Conservation (phyloP, 1,284 basidiomycete species). For the Pterula multifida region DNA sequence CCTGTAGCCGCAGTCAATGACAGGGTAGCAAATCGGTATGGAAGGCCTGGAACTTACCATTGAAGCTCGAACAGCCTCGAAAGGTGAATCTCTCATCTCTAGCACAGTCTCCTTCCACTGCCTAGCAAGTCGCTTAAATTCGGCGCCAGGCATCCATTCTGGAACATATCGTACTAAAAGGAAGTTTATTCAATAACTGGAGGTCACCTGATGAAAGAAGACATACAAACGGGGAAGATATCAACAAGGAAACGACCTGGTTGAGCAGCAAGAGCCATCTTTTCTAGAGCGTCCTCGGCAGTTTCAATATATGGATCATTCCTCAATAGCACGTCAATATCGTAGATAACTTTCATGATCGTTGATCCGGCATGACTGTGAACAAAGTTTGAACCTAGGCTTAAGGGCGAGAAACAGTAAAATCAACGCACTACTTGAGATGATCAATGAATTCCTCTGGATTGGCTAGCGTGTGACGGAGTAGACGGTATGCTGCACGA, state of each 20-base stretch:
- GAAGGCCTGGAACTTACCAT: conserved; percentile 1
- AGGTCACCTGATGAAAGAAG: neutral
- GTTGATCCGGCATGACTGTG: conserved; percentile 27
- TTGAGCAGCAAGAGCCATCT: conserved; percentile 17
- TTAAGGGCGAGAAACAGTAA: neutral
- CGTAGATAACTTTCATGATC: conserved; percentile 22
- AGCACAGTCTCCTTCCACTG: conserved; percentile 18
- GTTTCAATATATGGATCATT: conserved; percentile 21
- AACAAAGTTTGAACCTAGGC: conserved; percentile 1
- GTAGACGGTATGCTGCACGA: conserved; percentile 25
- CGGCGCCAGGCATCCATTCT: conserved; percentile 20
- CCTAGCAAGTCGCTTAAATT: conserved; percentile 18
- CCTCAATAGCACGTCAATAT: conserved; percentile 11
- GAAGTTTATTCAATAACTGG: neutral
- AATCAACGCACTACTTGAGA: conserved; percentile 26
- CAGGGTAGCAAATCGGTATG: too few relatives aligned
- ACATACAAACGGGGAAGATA: conserved; percentile 17
- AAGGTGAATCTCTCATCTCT: conserved; percentile 19
- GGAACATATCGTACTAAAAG: conserved; percentile 18
- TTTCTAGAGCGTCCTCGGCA: conserved; percentile 20
- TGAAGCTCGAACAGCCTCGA: conserved; percentile 7
- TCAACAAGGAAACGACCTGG: conserved; percentile 23
- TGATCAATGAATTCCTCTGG: conserved; percentile 28
- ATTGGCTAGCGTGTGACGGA: conserved; percentile 23
- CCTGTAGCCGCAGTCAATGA: too few relatives aligned